A percentile compares a stretch with the other conserved stretches of the same genome.
These are phyloP conservation scores for Lyophyllum decastes DNA, from an alignment of 768 basidiomycete genomes.

Conservation along the genomic window DNA sequence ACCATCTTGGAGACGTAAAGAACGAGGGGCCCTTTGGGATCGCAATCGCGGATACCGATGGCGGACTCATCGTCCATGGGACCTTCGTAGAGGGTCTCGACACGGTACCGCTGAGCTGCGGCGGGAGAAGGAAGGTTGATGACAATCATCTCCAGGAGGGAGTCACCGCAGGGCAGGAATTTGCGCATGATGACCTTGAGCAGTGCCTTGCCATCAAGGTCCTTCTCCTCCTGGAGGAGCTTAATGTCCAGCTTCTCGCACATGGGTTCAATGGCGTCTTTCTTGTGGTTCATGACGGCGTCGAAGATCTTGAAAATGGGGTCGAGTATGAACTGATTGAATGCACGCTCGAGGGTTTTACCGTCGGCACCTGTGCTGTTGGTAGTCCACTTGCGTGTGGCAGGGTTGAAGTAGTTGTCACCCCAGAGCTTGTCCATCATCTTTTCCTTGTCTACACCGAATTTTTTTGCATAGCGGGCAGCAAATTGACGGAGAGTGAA, in stretches of 20 bases:
- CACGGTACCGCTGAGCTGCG: conserved; percentile 96
- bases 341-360: conserved; percentile 92
- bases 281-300: conserved; percentile 98
- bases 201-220: conserved; percentile 91
- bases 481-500: conserved; percentile 99
- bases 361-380: conserved; percentile 74
- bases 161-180: conserved; percentile 97
- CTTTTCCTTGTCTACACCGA: conserved; percentile 97
- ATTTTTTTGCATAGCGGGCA: conserved; percentile 91
- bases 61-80: conserved; percentile 99
- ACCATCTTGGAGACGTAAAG: conserved; percentile 99
- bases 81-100: conserved; percentile 98
- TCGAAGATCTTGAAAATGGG: conserved; percentile 99
- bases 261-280: conserved; percentile 78
- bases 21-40: conserved; percentile 93
- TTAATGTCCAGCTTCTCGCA: conserved; percentile 95
- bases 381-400: conserved; percentile 94
- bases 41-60: conserved; percentile 96
- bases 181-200: conserved; percentile 99
- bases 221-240: conserved; percentile 83
- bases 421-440: conserved; percentile 98
- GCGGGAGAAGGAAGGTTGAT: conserved; percentile 97
- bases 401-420: conserved; percentile 98
- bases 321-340: conserved; percentile 97
- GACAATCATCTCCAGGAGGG: conserved; percentile 99